Evolutionary conservation across 768 basidiomycete genomes (phyloP).

Genomic region (Tubosaeta sp.): DNA sequence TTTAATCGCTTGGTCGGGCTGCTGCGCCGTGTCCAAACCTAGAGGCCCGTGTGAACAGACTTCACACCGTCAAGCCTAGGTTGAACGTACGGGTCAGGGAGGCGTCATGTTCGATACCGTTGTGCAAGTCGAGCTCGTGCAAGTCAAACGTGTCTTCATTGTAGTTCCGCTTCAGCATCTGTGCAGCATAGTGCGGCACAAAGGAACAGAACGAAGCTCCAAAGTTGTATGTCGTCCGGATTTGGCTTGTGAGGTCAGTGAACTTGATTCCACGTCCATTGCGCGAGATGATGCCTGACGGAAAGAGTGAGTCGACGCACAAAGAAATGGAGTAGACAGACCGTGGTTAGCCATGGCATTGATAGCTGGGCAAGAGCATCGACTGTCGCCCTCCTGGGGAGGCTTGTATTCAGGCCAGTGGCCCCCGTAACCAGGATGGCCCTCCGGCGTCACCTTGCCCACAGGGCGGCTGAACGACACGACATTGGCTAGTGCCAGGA

Average conservation of each 20-base stretch:
- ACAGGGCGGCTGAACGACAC: slow-evolving; percentile 22
- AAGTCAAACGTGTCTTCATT: slow-evolving; percentile 57
- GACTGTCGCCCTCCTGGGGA: slow-evolving; percentile 59
- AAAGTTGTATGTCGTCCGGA: slow-evolving; percentile 66
- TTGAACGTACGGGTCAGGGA: slow-evolving; percentile 32
- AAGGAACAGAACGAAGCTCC: slow-evolving; percentile 62
- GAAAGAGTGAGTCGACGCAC: neutral
- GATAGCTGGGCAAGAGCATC: slow-evolving; percentile 69
- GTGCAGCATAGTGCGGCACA: slow-evolving; percentile 58
- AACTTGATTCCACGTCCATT: slow-evolving; percentile 73
- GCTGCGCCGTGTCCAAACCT: slow-evolving; percentile 52
- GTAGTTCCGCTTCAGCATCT: slow-evolving; percentile 54
- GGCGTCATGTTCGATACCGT: slow-evolving; percentile 43
- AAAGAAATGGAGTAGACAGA: slow-evolving; percentile 21
- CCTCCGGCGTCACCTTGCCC: slow-evolving; percentile 54
- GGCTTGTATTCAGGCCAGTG: slow-evolving; percentile 66
- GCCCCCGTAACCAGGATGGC: slow-evolving; percentile 56
- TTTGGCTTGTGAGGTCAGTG: slow-evolving; percentile 34
- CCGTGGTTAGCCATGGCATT: slow-evolving; percentile 86
- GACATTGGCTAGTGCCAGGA: slow-evolving; percentile 19
- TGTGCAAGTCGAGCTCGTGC: slow-evolving; percentile 65
- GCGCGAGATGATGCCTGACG: slow-evolving; percentile 43
- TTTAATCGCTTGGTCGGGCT: slow-evolving; percentile 50
- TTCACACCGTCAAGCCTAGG: neutral
- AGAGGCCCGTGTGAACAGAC: neutral